Conservation (phyloP, 495 filamentous ascomycete species). For the Letharia lupina region DNA sequence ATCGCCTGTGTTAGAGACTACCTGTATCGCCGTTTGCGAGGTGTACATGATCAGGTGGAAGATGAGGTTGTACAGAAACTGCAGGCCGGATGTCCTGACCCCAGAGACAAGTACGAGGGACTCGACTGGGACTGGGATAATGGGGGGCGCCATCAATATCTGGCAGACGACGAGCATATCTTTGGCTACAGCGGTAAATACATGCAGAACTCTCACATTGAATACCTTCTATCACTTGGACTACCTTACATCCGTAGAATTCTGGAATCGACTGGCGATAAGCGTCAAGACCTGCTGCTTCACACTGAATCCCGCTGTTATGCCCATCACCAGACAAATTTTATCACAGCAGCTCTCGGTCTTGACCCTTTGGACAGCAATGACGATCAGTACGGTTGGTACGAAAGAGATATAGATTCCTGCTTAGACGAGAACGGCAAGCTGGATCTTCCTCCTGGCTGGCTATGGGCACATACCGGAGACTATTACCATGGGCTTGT, state of each 20-base stretch:
- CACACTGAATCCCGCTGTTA: background rate
- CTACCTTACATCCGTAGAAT: background rate
- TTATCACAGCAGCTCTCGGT: background rate
- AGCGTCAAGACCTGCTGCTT: background rate
- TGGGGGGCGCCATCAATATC: background rate
- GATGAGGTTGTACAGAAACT: background rate
- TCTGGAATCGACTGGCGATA: background rate
- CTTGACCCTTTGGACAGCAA: background rate
- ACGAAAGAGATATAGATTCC: too few relatives aligned
- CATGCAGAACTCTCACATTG: background rate
- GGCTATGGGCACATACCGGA: background rate
- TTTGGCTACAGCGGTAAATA: background rate
- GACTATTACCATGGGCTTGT: background rate
- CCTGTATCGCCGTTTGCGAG: background rate
- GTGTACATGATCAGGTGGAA: background rate
- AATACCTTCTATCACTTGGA: background rate
- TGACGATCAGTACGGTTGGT: background rate
- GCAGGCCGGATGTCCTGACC: background rate
- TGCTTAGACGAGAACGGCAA: background rate
- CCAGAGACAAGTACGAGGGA: background rate
- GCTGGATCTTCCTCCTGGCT: background rate
- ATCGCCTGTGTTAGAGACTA: conserved; percentile 1
- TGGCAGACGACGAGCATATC: background rate
- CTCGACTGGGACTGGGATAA: background rate
- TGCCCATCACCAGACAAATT: background rate